phyloP scores from a whole-genome alignment of 1,284 basidiomycete genomes.

The Cryptococcus sp. region DNA sequence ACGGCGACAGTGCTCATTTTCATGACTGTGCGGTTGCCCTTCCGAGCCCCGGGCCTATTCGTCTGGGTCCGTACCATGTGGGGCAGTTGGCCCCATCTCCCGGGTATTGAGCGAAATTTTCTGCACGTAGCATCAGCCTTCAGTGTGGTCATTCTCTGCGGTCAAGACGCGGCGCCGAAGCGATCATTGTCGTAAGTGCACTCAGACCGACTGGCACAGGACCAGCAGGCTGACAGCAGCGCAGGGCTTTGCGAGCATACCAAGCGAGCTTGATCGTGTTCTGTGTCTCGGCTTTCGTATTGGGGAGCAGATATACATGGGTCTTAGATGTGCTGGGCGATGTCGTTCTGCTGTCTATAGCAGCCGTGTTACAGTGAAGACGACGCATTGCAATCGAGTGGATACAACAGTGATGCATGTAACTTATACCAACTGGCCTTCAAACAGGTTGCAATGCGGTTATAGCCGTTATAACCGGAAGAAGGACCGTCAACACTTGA shows the following conservation, averaged over 20 bases:
- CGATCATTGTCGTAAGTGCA: slow-evolving; percentile 52
- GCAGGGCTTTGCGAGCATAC: slow-evolving; percentile 43
- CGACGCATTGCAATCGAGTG: too few relatives aligned
- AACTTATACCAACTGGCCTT: too few relatives aligned
- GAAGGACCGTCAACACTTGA: too few relatives aligned
- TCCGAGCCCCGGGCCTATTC: slow-evolving; percentile 74
- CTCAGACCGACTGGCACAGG: not conserved
- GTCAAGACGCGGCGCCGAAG: slow-evolving; percentile 51
- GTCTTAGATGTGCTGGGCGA: slow-evolving; percentile 17
- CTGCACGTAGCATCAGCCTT: slow-evolving; percentile 24
- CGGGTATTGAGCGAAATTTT: slow-evolving; percentile 28
- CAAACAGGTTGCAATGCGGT: too few relatives aligned
- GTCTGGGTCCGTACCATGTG: slow-evolving; percentile 82
- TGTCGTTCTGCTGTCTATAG: slow-evolving; percentile 4
- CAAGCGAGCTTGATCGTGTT: slow-evolving; percentile 60
- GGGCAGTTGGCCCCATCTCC: slow-evolving; percentile 25
- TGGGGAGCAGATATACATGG: slow-evolving; percentile 59
- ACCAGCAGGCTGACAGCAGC: not conserved
- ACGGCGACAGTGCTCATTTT: slow-evolving; percentile 54
- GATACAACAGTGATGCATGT: not conserved
- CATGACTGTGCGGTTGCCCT: slow-evolving; percentile 80
- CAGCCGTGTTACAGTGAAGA: not conserved
- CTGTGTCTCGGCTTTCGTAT: slow-evolving; percentile 59
- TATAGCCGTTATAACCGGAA: too few relatives aligned
- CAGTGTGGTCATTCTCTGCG: slow-evolving; percentile 55